A percentile compares a stretch with the other conserved stretches of the same genome.
Evolutionary conservation across 2,329 filamentous ascomycete species (phyloP).

Genomic region (Colletotrichum tropicale): DNA sequence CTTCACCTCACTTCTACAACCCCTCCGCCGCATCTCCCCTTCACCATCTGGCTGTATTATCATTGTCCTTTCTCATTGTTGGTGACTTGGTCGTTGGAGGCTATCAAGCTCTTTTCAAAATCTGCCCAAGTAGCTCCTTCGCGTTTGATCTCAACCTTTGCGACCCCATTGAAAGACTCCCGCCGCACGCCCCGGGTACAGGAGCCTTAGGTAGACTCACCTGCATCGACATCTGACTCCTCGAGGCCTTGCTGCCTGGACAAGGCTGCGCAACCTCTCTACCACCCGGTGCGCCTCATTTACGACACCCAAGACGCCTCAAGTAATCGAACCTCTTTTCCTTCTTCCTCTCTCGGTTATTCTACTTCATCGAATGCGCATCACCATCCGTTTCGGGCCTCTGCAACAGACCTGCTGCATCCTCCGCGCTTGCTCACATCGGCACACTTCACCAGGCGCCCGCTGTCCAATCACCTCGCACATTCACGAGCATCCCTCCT

Average conservation of each 20-base stretch:
- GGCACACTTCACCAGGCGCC: not conserved
- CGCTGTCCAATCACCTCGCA: not conserved
- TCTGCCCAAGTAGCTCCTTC: not conserved
- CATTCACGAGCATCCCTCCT: not conserved
- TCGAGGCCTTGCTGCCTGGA: constrained; percentile 11
- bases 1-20: not conserved
- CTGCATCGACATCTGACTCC: constrained; percentile 4
- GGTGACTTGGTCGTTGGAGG: not conserved
- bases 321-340: not conserved
- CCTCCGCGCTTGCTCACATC: not conserved
- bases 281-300: not conserved
- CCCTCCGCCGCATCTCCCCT: not conserved
- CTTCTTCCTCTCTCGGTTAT: not conserved
- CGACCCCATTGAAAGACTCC: not conserved
- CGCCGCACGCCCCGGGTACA: not conserved
- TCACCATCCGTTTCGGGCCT: not conserved
- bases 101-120: not conserved
- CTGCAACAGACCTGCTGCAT: not conserved
- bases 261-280: constrained; percentile 5
- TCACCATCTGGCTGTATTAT: not conserved
- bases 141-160: not conserved
- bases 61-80: not conserved
- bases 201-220: not conserved
- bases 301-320: not conserved
- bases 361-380: not conserved